Evolutionary conservation across 345 rosid genomes (phyloP).

Genomic region (Arabis hirsuta): DNA sequence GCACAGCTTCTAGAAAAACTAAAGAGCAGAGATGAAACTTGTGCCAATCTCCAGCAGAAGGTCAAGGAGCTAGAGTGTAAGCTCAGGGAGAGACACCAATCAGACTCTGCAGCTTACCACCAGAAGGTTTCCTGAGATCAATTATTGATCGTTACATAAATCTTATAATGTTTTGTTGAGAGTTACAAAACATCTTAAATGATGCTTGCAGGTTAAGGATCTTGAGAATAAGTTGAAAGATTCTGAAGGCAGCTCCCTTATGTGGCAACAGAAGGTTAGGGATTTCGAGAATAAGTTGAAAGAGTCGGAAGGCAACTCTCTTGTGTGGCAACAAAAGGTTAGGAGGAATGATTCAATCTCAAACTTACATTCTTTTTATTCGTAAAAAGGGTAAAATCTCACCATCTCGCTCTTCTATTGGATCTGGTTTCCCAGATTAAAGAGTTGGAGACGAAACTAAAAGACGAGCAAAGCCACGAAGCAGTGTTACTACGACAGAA

Average conservation of each 20-base stretch:
- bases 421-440: conserved; percentile 51
- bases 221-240: conserved; percentile 76
- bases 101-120: conserved; percentile 55
- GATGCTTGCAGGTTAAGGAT: conserved; percentile 59
- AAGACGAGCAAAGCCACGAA: conserved; percentile 63
- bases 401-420: not conserved
- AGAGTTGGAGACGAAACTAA: conserved; percentile 69
- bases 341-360: not conserved
- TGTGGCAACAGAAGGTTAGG: conserved; percentile 65
- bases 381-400: not conserved
- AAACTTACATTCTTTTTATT: conserved; percentile 13
- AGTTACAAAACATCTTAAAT: conserved; percentile 9
- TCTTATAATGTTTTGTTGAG: not conserved
- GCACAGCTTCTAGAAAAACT: conserved; percentile 67
- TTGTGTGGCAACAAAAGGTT: conserved; percentile 68
- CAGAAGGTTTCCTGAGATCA: conserved; percentile 57
- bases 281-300: conserved; percentile 68
- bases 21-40: conserved; percentile 73
- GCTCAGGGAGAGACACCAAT: conserved; percentile 66
- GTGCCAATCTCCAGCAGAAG: conserved; percentile 72
- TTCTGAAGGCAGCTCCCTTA: conserved; percentile 51
- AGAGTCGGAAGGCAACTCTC: conserved; percentile 56
- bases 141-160: not conserved
- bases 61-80: conserved; percentile 75
- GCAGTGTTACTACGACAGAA: conserved; percentile 54